These are phyloP conservation scores for Penicillium waksmanii DNA, from an alignment of 495 filamentous ascomycete species.

Conservation along the genomic window DNA sequence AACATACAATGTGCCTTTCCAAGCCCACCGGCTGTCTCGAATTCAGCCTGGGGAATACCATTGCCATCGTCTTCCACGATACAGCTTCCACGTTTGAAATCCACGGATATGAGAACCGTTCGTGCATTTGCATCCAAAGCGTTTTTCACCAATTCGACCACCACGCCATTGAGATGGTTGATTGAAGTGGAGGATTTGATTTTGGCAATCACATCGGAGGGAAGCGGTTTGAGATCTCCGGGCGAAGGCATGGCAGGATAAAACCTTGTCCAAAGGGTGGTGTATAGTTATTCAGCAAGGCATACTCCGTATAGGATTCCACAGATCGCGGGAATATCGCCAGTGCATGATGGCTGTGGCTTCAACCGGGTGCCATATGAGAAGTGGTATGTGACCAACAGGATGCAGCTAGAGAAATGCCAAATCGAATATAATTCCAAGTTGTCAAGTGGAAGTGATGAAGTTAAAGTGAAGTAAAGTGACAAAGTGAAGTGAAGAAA, in stretches of 20 bases:
- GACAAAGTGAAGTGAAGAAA: constrained; percentile 15
- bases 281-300: constrained; percentile 7
- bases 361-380: too few relatives aligned
- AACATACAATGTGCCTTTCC: constrained; percentile 72
- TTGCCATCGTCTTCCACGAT: constrained; percentile 85
- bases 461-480: too few relatives aligned
- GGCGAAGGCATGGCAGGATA: constrained; percentile 25
- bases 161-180: constrained; percentile 71
- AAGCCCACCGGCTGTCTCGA: constrained; percentile 69
- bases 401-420: too few relatives aligned
- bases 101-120: constrained; percentile 71
- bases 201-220: constrained; percentile 76
- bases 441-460: neutral
- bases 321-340: constrained; percentile 12
- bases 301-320: constrained; percentile 16
- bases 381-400: too few relatives aligned
- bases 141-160: constrained; percentile 80
- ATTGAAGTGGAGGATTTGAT: constrained; percentile 85
- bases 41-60: constrained; percentile 76
- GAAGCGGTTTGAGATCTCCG: constrained; percentile 66
- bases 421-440: too few relatives aligned
- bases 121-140: constrained; percentile 79
- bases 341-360: neutral
- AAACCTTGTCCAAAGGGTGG: neutral
- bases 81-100: constrained; percentile 78